phyloP scores from a whole-genome alignment of 805 yeast genomes.

The Candida cerambycidarum region DNA sequence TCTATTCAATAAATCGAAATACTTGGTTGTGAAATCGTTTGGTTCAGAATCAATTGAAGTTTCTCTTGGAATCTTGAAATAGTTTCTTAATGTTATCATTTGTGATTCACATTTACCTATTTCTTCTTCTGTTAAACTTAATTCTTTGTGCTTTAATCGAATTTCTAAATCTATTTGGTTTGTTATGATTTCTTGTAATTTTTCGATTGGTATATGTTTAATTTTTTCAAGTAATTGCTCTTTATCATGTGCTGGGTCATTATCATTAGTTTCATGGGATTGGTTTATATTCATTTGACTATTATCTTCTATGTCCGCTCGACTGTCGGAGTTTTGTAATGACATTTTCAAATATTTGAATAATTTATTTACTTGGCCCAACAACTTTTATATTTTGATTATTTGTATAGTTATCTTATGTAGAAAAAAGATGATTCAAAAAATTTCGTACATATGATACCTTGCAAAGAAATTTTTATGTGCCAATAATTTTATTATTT shows the following conservation, averaged over 20 bases:
- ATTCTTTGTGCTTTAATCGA: slow-evolving; percentile 57
- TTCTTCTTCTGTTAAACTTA: slow-evolving; percentile 50
- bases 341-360: slow-evolving; percentile 11
- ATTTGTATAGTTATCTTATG: not conserved
- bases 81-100: slow-evolving; percentile 49
- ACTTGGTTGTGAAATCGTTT: slow-evolving; percentile 43
- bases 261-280: not conserved
- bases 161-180: slow-evolving; percentile 61
- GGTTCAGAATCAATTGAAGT: slow-evolving; percentile 44
- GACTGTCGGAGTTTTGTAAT: not conserved
- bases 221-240: slow-evolving; percentile 10
- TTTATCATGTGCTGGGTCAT: not conserved
- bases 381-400: not conserved
- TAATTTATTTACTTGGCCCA: not conserved
- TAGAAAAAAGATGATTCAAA: not conserved
- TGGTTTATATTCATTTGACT: not conserved
- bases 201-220: slow-evolving; percentile 23
- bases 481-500: not conserved
- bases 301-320: slow-evolving; percentile 10
- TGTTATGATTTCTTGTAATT: slow-evolving; percentile 33
- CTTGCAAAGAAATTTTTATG: not conserved
- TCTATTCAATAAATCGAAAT: slow-evolving; percentile 36
- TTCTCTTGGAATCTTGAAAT: slow-evolving; percentile 41
- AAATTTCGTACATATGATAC: not conserved
- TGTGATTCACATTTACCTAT: slow-evolving; percentile 59